Conservation (phyloP, 768 basidiomycete species). For the Lentinula detonsa region DNA sequence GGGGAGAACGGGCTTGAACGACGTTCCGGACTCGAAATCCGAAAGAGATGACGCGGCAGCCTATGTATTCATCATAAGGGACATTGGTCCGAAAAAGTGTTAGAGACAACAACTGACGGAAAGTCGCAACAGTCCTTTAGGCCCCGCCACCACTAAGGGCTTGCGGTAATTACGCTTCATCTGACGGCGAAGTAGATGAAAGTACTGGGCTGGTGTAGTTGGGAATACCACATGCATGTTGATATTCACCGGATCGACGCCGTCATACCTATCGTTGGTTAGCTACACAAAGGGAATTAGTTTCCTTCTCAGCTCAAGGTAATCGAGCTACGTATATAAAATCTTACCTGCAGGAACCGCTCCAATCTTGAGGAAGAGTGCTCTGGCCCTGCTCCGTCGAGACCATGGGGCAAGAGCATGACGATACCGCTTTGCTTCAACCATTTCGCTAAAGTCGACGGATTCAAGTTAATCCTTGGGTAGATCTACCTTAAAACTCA, state of each 20-base stretch:
- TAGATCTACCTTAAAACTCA: conserved; percentile 34
- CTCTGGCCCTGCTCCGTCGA: conserved; percentile 91
- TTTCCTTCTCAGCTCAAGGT: not conserved
- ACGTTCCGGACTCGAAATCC: conserved; percentile 53
- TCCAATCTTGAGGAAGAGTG: conserved; percentile 88
- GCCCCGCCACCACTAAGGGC: conserved; percentile 78
- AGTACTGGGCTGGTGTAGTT: conserved; percentile 88
- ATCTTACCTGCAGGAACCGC: conserved; percentile 76
- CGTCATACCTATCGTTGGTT: conserved; percentile 61
- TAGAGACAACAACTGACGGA: conserved; percentile 40
- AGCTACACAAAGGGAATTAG: conserved; percentile 38
- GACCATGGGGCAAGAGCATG: conserved; percentile 80
- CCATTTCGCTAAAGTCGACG: conserved; percentile 72
- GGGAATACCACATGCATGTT: conserved; percentile 86
- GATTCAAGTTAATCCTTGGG: not conserved
- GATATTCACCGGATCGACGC: conserved; percentile 40
- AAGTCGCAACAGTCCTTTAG: conserved; percentile 77
- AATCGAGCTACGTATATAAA: not conserved
- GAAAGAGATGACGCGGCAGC: conserved; percentile 63
- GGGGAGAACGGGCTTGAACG: conserved; percentile 63
- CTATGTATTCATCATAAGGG: conserved; percentile 28
- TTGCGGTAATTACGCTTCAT: conserved; percentile 81
- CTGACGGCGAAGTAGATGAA: conserved; percentile 88
- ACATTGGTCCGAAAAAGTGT: not conserved
- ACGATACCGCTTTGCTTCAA: conserved; percentile 85